Evolutionary conservation across 371 early-diverging fungal species (phyloP), one percentile per base, ranked within the genome.

Genomic region (Mucor plumbeus): DNA sequence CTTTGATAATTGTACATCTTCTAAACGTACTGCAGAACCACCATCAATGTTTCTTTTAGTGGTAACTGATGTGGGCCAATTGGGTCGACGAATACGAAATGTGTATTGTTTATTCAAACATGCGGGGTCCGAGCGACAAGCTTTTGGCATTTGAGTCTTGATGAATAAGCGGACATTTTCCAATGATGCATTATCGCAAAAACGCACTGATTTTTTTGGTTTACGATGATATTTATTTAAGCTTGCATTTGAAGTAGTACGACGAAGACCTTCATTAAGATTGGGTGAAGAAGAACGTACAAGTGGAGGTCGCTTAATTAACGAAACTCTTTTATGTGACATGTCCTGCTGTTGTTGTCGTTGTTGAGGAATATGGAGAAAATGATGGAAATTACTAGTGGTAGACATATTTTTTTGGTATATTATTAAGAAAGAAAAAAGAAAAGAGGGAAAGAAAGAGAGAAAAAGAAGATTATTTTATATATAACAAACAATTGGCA

Each of bases 121-220:
- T 19, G 13, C 74, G 70, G 84, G 81, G 68, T 85, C 79, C 10
- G 73, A 69, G 15, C 64, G 73, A 31, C 87, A 85, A 19, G 87
- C 81, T 47, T 70, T 72, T 3, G 89, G 89, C 58, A 68, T 85
- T 73, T 89, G 81, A 15, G 81, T 77, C 68, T 86, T 86, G 55
- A 83, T 61, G 59, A 89, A 89, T 0, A 87, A 68, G 19, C 85
- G 84, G 7, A 89, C 77, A 57, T 81, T 82, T 67, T 87, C 90
- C 41, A 92, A 74, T 47, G 88, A 68, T 53, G 61, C 70, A 65
- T 65, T 66, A 19, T 75, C 75, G 48, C 73, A 67, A 38, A 78
- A 79, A 38, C 77, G 69, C 39, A 77, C 82, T 13, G 72, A 65
- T 65, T 78, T 81, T 44, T 73, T 79, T 47, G 44, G 59, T 41